Percentiles rank a stretch among this genome's conserved stretches.
These are phyloP conservation scores for Dianthus caryophyllus DNA, from an alignment of 148 eudicot species.

Conservation along the genomic window DNA sequence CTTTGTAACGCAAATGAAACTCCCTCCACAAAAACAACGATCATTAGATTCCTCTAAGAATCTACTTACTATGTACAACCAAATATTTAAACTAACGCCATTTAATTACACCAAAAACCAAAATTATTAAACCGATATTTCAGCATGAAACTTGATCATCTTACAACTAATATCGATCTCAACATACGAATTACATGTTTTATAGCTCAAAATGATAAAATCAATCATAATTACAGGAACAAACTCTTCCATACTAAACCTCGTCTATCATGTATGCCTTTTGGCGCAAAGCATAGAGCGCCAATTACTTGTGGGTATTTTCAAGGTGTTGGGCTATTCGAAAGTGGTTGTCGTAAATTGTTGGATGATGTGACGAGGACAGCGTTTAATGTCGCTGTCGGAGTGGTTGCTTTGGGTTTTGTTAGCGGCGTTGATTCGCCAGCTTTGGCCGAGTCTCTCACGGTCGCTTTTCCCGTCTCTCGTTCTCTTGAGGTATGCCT, in stretches of 20 bases:
- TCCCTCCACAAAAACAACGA: slow-evolving; percentile 14
- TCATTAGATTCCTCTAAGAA: slow-evolving; percentile 14
- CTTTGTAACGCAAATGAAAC: slow-evolving; percentile 25
- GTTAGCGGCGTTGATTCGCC: slow-evolving; percentile 47
- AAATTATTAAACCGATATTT: neutral
- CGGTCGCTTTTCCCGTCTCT: slow-evolving; percentile 89
- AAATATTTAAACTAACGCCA: neutral
- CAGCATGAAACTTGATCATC: slow-evolving; percentile 26
- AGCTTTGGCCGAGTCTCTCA: slow-evolving; percentile 72
- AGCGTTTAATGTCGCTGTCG: slow-evolving; percentile 56
- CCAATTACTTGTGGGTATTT: neutral
- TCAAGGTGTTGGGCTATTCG: neutral
- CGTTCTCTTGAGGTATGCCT: slow-evolving; percentile 61
- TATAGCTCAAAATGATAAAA: slow-evolving; percentile 21
- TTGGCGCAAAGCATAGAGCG: slow-evolving; percentile 5
- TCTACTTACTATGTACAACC: neutral
- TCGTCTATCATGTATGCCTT: neutral
- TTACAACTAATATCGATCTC: slow-evolving; percentile 36
- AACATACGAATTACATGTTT: slow-evolving; percentile 26
- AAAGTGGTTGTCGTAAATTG: neutral
- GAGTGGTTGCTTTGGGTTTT: slow-evolving; percentile 39
- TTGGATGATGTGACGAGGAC: slow-evolving; percentile 31
- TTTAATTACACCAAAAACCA: too few species aligned
- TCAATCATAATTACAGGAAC: slow-evolving; percentile 14
- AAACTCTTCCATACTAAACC: slow-evolving; percentile 15